phyloP scores from a whole-genome alignment of 2,329 filamentous ascomycete species.

The Nemania sp. region DNA sequence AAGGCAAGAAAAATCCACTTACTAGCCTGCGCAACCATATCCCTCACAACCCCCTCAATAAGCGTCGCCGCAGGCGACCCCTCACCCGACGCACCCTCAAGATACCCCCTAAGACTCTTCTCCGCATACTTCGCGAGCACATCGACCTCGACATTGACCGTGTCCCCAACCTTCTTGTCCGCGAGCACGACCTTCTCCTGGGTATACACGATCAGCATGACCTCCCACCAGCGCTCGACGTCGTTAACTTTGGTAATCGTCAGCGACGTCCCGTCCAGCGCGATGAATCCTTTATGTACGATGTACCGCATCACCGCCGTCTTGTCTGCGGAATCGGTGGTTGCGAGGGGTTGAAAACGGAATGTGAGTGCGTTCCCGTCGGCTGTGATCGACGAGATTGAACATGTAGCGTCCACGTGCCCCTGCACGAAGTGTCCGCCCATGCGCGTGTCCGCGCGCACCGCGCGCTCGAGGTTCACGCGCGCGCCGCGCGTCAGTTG shows the following conservation, averaged over 20 bases:
- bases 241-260: constrained; percentile 89
- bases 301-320: constrained; percentile 75
- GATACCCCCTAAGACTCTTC: constrained; percentile 80
- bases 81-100: constrained; percentile 41
- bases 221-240: constrained; percentile 80
- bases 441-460: constrained; percentile 90
- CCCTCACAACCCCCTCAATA: constrained; percentile 72
- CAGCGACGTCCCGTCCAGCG: constrained; percentile 90
- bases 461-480: constrained; percentile 94
- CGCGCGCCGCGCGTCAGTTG: constrained; percentile 63
- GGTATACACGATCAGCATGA: constrained; percentile 97
- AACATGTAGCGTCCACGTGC: constrained; percentile 89
- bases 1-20: constrained; percentile 36
- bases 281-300: constrained; percentile 95
- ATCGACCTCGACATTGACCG: constrained; percentile 91
- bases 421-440: constrained; percentile 98
- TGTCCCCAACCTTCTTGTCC: constrained; percentile 75
- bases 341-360: constrained; percentile 68
- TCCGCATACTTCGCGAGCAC: constrained; percentile 84
- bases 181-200: constrained; percentile 89
- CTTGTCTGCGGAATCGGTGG: constrained; percentile 1
- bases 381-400: constrained; percentile 69
- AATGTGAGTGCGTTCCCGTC: constrained; percentile 93
- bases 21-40: constrained; percentile 70
- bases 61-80: constrained; percentile 56